Evolutionary conservation across 1,139 yeast genomes (phyloP).

Genomic region (Citeromyces hawaiiensis): DNA sequence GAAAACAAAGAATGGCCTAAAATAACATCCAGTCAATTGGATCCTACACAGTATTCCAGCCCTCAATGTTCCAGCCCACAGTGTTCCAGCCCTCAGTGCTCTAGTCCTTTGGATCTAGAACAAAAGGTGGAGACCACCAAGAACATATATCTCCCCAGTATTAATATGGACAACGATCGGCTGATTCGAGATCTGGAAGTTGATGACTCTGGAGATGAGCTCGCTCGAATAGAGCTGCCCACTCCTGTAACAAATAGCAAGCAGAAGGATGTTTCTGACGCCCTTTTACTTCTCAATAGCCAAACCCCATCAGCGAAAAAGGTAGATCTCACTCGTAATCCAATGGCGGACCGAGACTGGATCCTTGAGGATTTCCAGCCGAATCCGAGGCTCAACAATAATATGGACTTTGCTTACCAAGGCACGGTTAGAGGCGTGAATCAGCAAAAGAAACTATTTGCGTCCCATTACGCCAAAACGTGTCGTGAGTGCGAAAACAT

Average conservation of each 20-base stretch:
- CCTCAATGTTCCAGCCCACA: background rate
- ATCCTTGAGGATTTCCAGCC: conserved; percentile 30
- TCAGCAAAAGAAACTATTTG: conserved; percentile 1
- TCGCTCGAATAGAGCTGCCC: background rate
- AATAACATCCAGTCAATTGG: background rate
- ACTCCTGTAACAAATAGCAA: background rate
- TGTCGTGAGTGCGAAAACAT: conserved; percentile 12
- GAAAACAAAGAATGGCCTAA: no score
- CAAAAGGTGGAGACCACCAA: background rate
- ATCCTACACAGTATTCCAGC: background rate
- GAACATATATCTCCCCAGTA: background rate
- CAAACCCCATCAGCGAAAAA: background rate
- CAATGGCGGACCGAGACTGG: conserved; percentile 19
- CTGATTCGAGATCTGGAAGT: background rate
- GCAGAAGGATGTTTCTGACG: background rate
- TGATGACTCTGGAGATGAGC: background rate
- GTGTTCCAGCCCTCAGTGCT: no score
- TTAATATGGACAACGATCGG: background rate
- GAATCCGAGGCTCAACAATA: conserved; percentile 16
- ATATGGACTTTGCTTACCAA: conserved; percentile 18
- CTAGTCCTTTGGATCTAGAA: no score
- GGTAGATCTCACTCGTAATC: conserved; percentile 4
- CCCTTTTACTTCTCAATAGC: background rate
- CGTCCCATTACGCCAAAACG: conserved; percentile 7
- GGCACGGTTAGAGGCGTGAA: conserved; percentile 17